Evolutionary conservation across 2,329 filamentous ascomycete genomes (phyloP), one percentile per base, ranked within the genome.

Genomic region (Gnomoniopsis smithogilvyi): DNA sequence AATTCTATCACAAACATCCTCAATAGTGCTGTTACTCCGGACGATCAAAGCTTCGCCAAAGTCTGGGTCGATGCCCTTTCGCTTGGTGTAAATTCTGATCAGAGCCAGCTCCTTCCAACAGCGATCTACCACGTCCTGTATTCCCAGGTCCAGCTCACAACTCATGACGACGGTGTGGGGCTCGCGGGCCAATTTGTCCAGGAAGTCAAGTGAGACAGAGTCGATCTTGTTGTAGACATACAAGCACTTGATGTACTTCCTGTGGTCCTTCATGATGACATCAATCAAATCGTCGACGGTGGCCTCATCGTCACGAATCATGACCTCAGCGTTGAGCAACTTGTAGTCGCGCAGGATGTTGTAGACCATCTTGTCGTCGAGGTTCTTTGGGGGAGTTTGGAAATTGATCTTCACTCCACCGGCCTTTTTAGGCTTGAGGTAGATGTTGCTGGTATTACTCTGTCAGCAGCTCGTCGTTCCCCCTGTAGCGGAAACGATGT

Each of bases 141-240:
- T 89, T 17, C 95, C 95, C 1, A 99, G 83, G 70, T 98, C 92
- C 11, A 97, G 83, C 78, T 99, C 96, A 74, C 96, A 99, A 70
- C 87, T 92, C 95, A 99, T 99, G 70, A 99, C 94, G 26, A 90
- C 92, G 0, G 96, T 98, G 73, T 98, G 82, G 3, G 92, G 91
- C 76, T 99, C 96, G 62, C 92, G 88, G 6, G 96, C 95, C 22
- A 99, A 81, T 71, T 89, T 87, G 79, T 99, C 91, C 51, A 99
- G 84, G 75, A 96, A 96, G 72, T 97, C 92, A 65, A 99, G 84
- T 46, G 90, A 94, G 62, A 99, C 91, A 72, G 86, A 89, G 78
- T 99, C 95, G 77, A 99, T 96, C 78, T 99, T 99, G 88, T 99
- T 99, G 86, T 99, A 99, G 34, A 98, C 94, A 76, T 99, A 99